Evolutionary conservation across 225 moss, liverwort and hornwort genomes (phyloP).

Genomic region (Asterella californica): DNA sequence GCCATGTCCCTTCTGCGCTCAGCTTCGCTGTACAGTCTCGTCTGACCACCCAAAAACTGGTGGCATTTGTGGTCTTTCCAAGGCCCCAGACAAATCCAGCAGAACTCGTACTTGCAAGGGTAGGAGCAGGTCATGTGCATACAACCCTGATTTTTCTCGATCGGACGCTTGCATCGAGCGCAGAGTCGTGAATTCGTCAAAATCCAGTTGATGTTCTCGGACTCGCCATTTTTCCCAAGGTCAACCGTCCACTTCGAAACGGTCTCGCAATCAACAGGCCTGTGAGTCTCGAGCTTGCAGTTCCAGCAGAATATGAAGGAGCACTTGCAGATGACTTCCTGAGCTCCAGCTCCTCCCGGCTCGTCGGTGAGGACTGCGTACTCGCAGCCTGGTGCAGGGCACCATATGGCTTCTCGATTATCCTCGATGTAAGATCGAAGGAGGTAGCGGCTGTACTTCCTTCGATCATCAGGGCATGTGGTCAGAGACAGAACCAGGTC

Average conservation of each 20-base stretch:
- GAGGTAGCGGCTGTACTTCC: slow-evolving; percentile 76
- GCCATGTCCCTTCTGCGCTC: slow-evolving; percentile 99
- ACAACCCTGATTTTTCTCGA: slow-evolving; percentile 98
- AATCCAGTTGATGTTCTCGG: slow-evolving; percentile 99
- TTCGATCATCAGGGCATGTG: slow-evolving; percentile 52
- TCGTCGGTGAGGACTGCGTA: slow-evolving; percentile 73
- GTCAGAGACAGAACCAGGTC: slow-evolving; percentile 88
- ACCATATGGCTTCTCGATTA: slow-evolving; percentile 94
- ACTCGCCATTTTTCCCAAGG: slow-evolving; percentile 87
- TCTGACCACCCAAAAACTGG: slow-evolving; percentile 82
- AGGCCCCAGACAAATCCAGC: slow-evolving; percentile 94
- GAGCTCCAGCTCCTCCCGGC: slow-evolving; percentile 56
- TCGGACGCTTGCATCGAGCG: slow-evolving; percentile 95
- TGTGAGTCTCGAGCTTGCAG: slow-evolving; percentile 92
- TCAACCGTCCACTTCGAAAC: slow-evolving; percentile 74
- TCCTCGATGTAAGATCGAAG: slow-evolving; percentile 90
- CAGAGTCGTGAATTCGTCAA: slow-evolving; percentile 95
- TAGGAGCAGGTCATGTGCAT: slow-evolving; percentile 98
- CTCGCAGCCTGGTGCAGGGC: slow-evolving; percentile 96
- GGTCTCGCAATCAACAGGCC: slow-evolving; percentile 92
- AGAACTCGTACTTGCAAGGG: slow-evolving; percentile 78
- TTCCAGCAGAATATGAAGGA: slow-evolving; percentile 87
- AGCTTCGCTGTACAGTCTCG: slow-evolving; percentile 80
- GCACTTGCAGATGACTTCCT: slow-evolving; percentile 90
- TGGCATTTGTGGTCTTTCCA: slow-evolving; percentile 97